These are phyloP conservation scores for Cladorrhinum samala DNA, from an alignment of 495 filamentous ascomycete species.

Conservation along the genomic window DNA sequence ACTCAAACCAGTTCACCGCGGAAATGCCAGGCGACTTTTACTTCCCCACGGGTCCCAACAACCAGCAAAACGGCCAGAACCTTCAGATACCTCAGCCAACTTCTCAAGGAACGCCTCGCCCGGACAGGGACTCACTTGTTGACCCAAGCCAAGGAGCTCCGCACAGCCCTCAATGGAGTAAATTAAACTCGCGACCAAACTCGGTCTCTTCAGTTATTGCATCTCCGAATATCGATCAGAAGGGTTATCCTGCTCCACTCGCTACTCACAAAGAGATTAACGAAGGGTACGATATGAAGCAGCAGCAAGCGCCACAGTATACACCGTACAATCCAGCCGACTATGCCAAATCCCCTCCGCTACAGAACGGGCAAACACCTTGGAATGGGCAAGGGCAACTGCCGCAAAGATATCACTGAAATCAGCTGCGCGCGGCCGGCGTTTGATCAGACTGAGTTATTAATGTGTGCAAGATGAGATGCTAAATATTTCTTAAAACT, in stretches of 20 bases:
- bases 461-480: too few species aligned
- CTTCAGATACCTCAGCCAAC: slow-evolving; percentile 15
- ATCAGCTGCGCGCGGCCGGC: too few species aligned
- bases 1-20: slow-evolving; percentile 22
- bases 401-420: slow-evolving; percentile 2
- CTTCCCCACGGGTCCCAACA: slow-evolving; percentile 22
- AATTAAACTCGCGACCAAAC: slow-evolving; percentile 25
- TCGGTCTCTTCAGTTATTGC: slow-evolving; percentile 28
- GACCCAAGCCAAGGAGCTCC: slow-evolving; percentile 25
- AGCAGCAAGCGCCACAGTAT: slow-evolving; percentile 20
- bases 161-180: slow-evolving; percentile 23
- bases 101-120: slow-evolving; percentile 3
- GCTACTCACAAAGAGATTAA: slow-evolving; percentile 33
- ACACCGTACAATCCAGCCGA: slow-evolving; percentile 41
- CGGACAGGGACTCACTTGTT: slow-evolving; percentile 29
- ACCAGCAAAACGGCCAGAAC: slow-evolving; percentile 7
- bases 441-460: too few species aligned
- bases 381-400: slow-evolving; percentile 9
- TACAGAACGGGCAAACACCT: not conserved
- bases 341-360: slow-evolving; percentile 28
- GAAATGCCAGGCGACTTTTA: slow-evolving; percentile 45
- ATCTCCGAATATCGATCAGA: slow-evolving; percentile 33
- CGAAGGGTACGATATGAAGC: slow-evolving; percentile 34
- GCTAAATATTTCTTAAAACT: too few species aligned
- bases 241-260: slow-evolving; percentile 30